Percentiles rank a stretch among this genome's conserved stretches.
phyloP scores from a whole-genome alignment of 2,329 filamentous ascomycete species.

The Colletotrichum sojae region DNA sequence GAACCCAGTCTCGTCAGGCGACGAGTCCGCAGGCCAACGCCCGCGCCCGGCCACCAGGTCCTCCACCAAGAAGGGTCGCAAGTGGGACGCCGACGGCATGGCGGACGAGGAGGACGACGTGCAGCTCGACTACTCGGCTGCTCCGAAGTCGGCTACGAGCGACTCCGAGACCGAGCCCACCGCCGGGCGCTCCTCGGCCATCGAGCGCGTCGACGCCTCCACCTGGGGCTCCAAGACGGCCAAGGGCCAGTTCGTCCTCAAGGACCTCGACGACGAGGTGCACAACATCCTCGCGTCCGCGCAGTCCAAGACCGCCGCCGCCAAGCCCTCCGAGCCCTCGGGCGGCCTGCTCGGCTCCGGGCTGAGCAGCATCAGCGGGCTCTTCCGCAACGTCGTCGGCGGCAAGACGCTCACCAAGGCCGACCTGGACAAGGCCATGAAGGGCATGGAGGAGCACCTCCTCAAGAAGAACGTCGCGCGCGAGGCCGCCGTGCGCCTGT shows the following conservation, averaged over 20 bases:
- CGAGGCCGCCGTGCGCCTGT: constrained; percentile 92
- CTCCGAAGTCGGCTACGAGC: constrained; percentile 64
- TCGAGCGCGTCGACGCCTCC: constrained; percentile 83
- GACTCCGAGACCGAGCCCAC: constrained; percentile 65
- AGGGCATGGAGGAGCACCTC: constrained; percentile 95
- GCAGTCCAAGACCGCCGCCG: constrained; percentile 69
- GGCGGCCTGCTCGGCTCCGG: constrained; percentile 83
- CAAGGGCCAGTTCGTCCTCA: constrained; percentile 94
- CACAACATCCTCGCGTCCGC: constrained; percentile 88
- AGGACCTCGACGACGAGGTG: constrained; percentile 93
- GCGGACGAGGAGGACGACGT: constrained; percentile 86
- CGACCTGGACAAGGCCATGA: constrained; percentile 92
- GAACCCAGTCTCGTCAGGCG: constrained; percentile 85
- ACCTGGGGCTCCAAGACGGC: constrained; percentile 88
- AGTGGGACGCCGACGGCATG: constrained; percentile 91
- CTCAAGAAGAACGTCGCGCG: constrained; percentile 96
- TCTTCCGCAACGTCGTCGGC: constrained; percentile 95
- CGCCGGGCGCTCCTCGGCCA: constrained; percentile 66
- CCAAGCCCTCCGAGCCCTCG: constrained; percentile 57
- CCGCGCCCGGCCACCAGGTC: constrained; percentile 68
- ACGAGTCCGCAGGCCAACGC: constrained; percentile 77
- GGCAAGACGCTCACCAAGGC: constrained; percentile 92
- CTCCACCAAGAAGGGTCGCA: constrained; percentile 84
- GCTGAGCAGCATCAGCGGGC: constrained; percentile 84
- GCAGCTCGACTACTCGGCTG: constrained; percentile 88